Evolutionary conservation across 331 rosid genomes (phyloP).

Genomic region (Cucumis variabilis): DNA sequence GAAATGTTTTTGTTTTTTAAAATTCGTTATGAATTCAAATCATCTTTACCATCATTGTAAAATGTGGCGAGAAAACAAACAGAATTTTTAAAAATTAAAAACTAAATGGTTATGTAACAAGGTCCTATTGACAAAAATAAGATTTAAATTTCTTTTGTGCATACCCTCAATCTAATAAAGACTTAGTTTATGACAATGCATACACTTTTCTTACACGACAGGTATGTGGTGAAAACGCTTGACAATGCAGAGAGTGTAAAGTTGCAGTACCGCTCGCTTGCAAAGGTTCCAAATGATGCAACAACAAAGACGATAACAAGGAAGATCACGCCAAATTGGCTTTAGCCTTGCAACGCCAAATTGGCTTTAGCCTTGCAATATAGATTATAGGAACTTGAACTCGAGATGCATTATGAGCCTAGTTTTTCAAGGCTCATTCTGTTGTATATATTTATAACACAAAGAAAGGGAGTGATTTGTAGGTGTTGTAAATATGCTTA

Average conservation of each 20-base stretch:
- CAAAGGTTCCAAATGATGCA: constrained; percentile 71
- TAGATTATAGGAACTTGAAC: neutral
- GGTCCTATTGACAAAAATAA: neutral
- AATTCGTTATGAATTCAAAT: no score
- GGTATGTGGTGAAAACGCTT: constrained; percentile 99
- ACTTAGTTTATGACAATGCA: neutral
- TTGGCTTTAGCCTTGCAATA: constrained; percentile 60
- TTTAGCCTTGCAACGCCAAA: constrained; percentile 54
- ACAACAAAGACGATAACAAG: constrained; percentile 62
- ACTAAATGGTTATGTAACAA: no score
- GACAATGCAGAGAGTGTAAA: constrained; percentile 99
- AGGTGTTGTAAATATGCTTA: constrained; percentile 24
- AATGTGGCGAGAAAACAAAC: no score
- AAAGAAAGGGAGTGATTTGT: constrained; percentile 16
- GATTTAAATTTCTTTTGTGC: neutral
- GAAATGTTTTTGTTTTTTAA: no score
- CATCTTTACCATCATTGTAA: no score
- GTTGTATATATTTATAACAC: constrained; percentile 27
- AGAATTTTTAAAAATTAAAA: no score
- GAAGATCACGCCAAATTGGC: constrained; percentile 84
- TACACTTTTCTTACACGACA: constrained; percentile 21
- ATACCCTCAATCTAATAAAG: neutral
- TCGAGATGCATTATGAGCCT: neutral
- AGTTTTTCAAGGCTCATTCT: constrained; percentile 23
- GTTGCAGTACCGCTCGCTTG: constrained; percentile 95